Evolutionary conservation across 495 filamentous ascomycete species (phyloP).

Genomic region (Aspergillus mulundensis): DNA sequence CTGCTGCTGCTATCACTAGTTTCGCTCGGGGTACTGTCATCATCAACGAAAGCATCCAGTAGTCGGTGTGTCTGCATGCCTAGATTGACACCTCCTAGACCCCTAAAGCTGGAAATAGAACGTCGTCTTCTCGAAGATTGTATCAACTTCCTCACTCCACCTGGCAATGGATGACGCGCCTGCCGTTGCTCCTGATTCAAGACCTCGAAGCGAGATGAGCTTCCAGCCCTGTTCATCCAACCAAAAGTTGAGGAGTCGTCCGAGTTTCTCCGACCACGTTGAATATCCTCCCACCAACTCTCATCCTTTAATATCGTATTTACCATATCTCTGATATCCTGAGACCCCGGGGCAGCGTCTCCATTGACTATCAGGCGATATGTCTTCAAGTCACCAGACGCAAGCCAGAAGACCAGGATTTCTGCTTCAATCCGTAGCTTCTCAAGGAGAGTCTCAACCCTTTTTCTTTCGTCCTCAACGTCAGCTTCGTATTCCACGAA

Average conservation of each 20-base stretch:
- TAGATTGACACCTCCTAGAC: constrained; percentile 58
- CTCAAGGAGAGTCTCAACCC: constrained; percentile 71
- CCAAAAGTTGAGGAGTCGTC: constrained; percentile 14
- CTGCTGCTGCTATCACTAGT: constrained; percentile 48
- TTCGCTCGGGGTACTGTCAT: constrained; percentile 48
- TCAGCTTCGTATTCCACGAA: constrained; percentile 90
- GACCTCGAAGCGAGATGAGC: not conserved
- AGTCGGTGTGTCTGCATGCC: constrained; percentile 77
- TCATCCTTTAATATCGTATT: constrained; percentile 60
- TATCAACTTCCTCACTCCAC: constrained; percentile 48
- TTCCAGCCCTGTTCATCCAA: not conserved
- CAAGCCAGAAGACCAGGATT: constrained; percentile 77
- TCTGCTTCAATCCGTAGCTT: constrained; percentile 79
- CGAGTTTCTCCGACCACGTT: constrained; percentile 47
- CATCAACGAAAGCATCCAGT: constrained; percentile 57
- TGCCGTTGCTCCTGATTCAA: constrained; percentile 44
- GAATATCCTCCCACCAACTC: constrained; percentile 82
- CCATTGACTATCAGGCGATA: constrained; percentile 82
- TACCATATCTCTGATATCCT: constrained; percentile 49
- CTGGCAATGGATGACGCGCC: constrained; percentile 38
- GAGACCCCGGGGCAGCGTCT: constrained; percentile 31
- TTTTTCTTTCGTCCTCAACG: constrained; percentile 69
- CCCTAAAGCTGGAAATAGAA: constrained; percentile 61
- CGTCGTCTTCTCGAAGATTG: constrained; percentile 49
- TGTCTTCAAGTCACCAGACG: constrained; percentile 63